These are phyloP conservation scores for Metschnikowia reukaufii DNA, from an alignment of 805 yeast species.

Conservation along the genomic window DNA sequence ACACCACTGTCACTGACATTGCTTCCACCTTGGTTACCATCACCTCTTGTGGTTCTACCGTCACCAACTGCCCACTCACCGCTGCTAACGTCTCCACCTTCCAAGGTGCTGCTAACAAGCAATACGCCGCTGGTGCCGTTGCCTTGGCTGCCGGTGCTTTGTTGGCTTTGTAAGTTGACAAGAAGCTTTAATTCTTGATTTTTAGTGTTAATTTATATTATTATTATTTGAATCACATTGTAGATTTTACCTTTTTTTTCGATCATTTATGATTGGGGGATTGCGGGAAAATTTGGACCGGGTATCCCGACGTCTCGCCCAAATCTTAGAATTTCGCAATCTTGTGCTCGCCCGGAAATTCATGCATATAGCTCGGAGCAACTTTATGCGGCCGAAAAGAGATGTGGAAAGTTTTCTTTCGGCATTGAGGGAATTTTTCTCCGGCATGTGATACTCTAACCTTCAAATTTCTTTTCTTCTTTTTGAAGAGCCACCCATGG, in stretches of 20 bases:
- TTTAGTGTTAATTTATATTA: slow-evolving; percentile 14
- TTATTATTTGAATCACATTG: slow-evolving; percentile 1
- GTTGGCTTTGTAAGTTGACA: slow-evolving; percentile 31
- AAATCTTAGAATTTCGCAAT: too few species aligned
- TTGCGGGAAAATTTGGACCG: too few species aligned
- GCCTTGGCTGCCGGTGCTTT: slow-evolving; percentile 27
- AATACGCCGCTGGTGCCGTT: slow-evolving; percentile 31
- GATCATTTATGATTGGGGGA: too few species aligned
- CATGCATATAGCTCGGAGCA: too few species aligned
- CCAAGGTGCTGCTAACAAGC: slow-evolving; percentile 24
- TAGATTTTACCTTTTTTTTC: neutral
- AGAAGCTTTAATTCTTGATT: slow-evolving; percentile 17
- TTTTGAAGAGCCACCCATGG: too few species aligned
- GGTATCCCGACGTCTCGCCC: too few species aligned
- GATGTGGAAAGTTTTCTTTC: too few species aligned
- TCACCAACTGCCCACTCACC: slow-evolving; percentile 23
- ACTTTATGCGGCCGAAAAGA: too few species aligned
- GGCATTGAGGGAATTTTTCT: too few species aligned
- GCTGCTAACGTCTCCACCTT: slow-evolving; percentile 19
- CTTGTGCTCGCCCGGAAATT: too few species aligned
- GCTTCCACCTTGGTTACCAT: slow-evolving; percentile 22
- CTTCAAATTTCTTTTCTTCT: too few species aligned
- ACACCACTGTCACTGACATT: slow-evolving; percentile 17
- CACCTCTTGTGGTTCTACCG: slow-evolving; percentile 23
- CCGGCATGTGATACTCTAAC: too few species aligned